Percentiles rank a stretch among this genome's conserved stretches.
phyloP scores from a whole-genome alignment of 176 grass and related monocot genomes.

The Avena insularis region DNA sequence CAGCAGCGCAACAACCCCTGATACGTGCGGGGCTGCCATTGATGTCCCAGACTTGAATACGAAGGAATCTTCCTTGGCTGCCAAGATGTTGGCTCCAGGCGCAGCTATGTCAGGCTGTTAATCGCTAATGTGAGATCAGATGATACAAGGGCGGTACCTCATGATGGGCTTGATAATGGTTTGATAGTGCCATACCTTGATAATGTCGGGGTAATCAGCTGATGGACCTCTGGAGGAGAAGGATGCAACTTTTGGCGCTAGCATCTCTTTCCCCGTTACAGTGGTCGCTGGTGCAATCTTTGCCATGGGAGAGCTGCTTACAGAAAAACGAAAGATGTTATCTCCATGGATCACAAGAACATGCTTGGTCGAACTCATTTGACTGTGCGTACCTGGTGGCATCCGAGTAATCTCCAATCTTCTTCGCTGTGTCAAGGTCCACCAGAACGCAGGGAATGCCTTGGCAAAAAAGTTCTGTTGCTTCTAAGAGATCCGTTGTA shows the following conservation, averaged over 20 bases:
- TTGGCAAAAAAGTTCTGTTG: not conserved
- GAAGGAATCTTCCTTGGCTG: not conserved
- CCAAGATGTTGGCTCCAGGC: slow-evolving; percentile 46
- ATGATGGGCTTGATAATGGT: too few species aligned
- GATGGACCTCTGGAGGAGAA: slow-evolving; percentile 50
- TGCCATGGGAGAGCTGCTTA: slow-evolving; percentile 20
- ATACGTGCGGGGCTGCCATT: slow-evolving; percentile 38
- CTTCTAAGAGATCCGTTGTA: not conserved
- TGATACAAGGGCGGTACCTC: too few species aligned
- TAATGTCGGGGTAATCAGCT: not conserved
- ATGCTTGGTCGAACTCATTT: not conserved
- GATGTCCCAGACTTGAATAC: not conserved
- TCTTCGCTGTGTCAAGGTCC: not conserved
- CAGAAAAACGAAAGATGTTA: not conserved
- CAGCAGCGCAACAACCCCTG: slow-evolving; percentile 1
- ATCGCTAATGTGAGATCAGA: too few species aligned
- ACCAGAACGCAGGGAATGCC: slow-evolving; percentile 42
- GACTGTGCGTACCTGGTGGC: not conserved
- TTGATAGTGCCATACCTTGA: slow-evolving; percentile 17
- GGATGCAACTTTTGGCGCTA: slow-evolving; percentile 12
- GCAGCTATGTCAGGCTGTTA: slow-evolving; percentile 17
- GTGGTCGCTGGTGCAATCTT: slow-evolving; percentile 41
- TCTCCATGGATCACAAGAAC: not conserved
- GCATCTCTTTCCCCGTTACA: not conserved
- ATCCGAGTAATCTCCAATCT: accelerated